Evolutionary conservation across 108 stramenopile species (phyloP), one percentile per base, ranked within the genome.

Genomic region (Nitzschia sp.): DNA sequence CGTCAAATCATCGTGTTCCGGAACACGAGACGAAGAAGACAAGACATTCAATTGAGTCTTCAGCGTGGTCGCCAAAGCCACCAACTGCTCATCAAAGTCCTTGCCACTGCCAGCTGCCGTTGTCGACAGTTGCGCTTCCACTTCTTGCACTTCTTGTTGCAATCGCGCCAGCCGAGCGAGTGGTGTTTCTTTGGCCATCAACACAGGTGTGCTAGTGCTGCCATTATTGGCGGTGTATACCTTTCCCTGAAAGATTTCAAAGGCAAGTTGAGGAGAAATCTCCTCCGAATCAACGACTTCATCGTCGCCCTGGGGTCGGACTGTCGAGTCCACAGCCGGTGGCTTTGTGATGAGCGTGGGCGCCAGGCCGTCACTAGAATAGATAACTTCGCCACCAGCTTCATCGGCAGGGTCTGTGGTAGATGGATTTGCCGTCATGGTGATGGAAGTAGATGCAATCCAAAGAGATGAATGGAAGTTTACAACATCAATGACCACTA

Each of bases 361-460:
- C 15, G 85, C 78, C 29, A 91, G 74, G 4, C 90, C 93, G 59
- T 88, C 93, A 49, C 78, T 81, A 42, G 85, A 78, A 71, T 75
- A 94, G 33, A 94, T 77, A 18, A 86, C 79, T 82, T 94, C 93
- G 23, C 93, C 93, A 48, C 85, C 88, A 25, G 91, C 88, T 63
- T 86, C 85, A 65, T 89, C 91, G 53, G 91, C 88, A 11, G 83
- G 55, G 70, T 84, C 77, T 32, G 61, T 42, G 38, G 38, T 42
- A 13, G 38, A 13, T 9, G 38, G 38, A 42, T 6, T 42, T 13
- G 38, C 38, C n/a, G n/a, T n/a, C 38, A 42, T 42, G 38, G 38
- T 42, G 38, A 42, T 42, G 38, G 38, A 9, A 9, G 38, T 42
- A 13, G 38, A 13, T 42, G 38, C 9, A 42, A 13, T 42, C 13